These are phyloP conservation scores for Blastomyces gilchristii DNA, from an alignment of 2,329 filamentous ascomycete species.

Conservation along the genomic window DNA sequence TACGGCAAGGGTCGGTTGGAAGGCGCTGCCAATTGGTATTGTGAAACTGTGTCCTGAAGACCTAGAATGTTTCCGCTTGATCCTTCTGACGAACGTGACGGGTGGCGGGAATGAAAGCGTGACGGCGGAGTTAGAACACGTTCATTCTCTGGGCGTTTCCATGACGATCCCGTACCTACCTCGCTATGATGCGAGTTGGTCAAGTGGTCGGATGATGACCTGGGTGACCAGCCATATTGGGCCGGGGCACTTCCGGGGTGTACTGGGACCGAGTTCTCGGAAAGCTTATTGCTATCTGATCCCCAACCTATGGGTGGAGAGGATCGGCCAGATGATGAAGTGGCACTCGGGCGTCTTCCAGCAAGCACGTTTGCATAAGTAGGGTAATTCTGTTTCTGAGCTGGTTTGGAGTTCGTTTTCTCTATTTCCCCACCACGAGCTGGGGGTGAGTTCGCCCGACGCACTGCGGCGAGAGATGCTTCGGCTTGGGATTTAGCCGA, in stretches of 20 bases:
- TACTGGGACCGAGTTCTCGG: background rate
- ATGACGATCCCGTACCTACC: constrained; percentile 19
- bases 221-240: constrained; percentile 1
- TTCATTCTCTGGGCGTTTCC: constrained; percentile 18
- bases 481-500: constrained; percentile 29
- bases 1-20: constrained; percentile 23
- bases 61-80: constrained; percentile 1
- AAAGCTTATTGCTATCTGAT: background rate
- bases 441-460: constrained; percentile 27
- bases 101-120: constrained; percentile 19
- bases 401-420: constrained; percentile 7
- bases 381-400: constrained; percentile 22
- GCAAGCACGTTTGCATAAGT: constrained; percentile 28
- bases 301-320: background rate
- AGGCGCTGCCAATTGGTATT: constrained; percentile 3
- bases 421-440: constrained; percentile 15
- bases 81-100: constrained; percentile 11
- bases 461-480: constrained; percentile 30
- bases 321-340: background rate
- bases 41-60: background rate
- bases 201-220: constrained; percentile 17
- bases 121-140: constrained; percentile 21
- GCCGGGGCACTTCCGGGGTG: background rate
- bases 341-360: background rate
- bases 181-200: constrained; percentile 27